Evolutionary conservation across 202 grass and related monocot species (phyloP).

Genomic region (Saccharum hybrid): DNA sequence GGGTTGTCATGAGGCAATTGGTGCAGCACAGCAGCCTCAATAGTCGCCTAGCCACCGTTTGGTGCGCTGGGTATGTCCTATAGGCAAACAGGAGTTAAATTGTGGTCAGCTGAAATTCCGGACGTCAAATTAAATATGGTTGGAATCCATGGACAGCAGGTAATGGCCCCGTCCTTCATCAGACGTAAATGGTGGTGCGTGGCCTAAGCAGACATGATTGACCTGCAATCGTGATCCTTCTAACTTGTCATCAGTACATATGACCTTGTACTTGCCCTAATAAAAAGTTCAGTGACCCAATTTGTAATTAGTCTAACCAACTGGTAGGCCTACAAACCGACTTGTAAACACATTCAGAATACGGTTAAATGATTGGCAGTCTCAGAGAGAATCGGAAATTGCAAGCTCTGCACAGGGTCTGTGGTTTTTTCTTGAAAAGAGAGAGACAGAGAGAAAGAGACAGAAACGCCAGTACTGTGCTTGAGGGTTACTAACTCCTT

Average conservation of each 20-base stretch:
- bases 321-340: background rate
- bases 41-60: background rate
- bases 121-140: background rate
- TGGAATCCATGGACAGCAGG: background rate
- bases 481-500: constrained; percentile 7
- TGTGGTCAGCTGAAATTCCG: background rate
- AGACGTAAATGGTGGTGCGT: background rate
- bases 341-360: background rate
- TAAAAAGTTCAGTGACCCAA: background rate
- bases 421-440: background rate
- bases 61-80: background rate
- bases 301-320: background rate
- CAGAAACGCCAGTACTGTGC: background rate
- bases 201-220: background rate
- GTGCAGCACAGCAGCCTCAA: background rate
- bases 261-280: no score
- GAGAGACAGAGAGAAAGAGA: background rate
- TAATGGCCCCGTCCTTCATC: background rate
- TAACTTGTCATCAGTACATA: background rate
- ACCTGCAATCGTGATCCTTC: background rate
- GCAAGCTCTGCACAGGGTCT: background rate
- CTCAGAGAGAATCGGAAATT: background rate
- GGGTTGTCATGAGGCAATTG: background rate
- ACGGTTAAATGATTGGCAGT: background rate
- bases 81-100: background rate